Evolutionary conservation across 2,329 filamentous ascomycete genomes (phyloP).

Genomic region (Cytospora piceicola): DNA sequence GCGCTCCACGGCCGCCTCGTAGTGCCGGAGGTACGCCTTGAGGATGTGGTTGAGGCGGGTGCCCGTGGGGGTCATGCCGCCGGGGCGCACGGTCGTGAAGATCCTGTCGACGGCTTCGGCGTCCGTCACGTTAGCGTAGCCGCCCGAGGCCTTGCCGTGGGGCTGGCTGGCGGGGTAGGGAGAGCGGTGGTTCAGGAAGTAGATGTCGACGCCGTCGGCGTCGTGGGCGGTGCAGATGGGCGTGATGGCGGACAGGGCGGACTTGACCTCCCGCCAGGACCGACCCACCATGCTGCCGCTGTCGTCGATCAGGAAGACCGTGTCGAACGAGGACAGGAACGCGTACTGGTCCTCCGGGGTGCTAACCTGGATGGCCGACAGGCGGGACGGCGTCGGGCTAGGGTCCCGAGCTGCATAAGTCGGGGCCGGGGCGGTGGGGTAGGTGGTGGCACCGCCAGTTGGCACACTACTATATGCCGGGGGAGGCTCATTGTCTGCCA

Average conservation of each 20-base stretch:
- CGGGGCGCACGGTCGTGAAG: slow-evolving; percentile 69
- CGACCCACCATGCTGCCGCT: slow-evolving; percentile 80
- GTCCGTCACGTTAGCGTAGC: slow-evolving; percentile 68
- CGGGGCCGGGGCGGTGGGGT: slow-evolving; percentile 19
- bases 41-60: slow-evolving; percentile 72
- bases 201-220: slow-evolving; percentile 83
- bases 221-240: slow-evolving; percentile 83
- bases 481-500: slow-evolving; percentile 39
- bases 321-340: slow-evolving; percentile 82
- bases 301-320: slow-evolving; percentile 89
- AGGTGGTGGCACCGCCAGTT: slow-evolving; percentile 28
- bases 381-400: slow-evolving; percentile 33
- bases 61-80: slow-evolving; percentile 75
- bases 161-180: slow-evolving; percentile 40
- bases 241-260: slow-evolving; percentile 73
- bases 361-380: slow-evolving; percentile 39
- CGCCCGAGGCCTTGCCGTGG: slow-evolving; percentile 47
- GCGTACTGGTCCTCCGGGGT: slow-evolving; percentile 69
- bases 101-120: slow-evolving; percentile 65
- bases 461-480: slow-evolving; percentile 41
- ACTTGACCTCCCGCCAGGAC: slow-evolving; percentile 75
- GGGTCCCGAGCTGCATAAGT: slow-evolving; percentile 25
- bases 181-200: slow-evolving; percentile 78
- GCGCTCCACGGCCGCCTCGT: slow-evolving; percentile 45
- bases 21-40: slow-evolving; percentile 67